phyloP scores from a whole-genome alignment of 1,284 basidiomycete genomes.

The Calocybe gambosa region DNA sequence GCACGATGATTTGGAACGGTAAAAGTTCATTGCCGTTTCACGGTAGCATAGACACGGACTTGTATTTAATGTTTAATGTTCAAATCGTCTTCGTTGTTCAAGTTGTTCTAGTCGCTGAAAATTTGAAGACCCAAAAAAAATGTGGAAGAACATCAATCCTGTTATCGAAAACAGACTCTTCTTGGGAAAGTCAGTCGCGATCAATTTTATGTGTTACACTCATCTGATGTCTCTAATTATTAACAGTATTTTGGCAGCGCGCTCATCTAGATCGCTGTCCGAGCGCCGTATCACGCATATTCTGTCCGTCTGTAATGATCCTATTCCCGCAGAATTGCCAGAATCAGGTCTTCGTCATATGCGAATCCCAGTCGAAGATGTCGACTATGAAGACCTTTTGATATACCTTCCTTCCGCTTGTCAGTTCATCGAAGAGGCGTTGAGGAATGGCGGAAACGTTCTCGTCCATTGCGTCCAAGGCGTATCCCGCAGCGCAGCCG shows the following conservation, averaged over 20 bases:
- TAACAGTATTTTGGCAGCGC: constrained; percentile 60
- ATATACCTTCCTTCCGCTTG: constrained; percentile 73
- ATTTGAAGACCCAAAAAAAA: constrained; percentile 23
- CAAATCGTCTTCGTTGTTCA: constrained; percentile 10
- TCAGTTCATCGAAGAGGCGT: constrained; percentile 73
- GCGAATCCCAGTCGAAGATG: constrained; percentile 72
- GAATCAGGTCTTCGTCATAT: constrained; percentile 66
- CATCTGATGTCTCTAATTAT: constrained; percentile 15
- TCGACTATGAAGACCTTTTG: constrained; percentile 78
- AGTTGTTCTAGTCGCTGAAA: constrained; percentile 12
- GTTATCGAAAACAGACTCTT: constrained; percentile 65
- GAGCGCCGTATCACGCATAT: constrained; percentile 75
- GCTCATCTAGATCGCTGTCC: constrained; percentile 64
- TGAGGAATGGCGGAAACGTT: constrained; percentile 62
- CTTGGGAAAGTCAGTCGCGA: constrained; percentile 65
- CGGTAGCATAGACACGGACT: constrained; percentile 16
- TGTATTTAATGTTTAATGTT: constrained; percentile 4
- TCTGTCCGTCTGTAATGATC: constrained; percentile 65
- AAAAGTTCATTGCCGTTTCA: constrained; percentile 13
- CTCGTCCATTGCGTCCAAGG: constrained; percentile 85
- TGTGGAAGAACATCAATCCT: constrained; percentile 70
- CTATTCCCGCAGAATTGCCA: constrained; percentile 67
- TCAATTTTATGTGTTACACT: constrained; percentile 17
- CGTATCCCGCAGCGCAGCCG: constrained; percentile 74
- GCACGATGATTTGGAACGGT: constrained; percentile 15